Conservation (phyloP, 148 eudicot species). For the Cornus florida region DNA sequence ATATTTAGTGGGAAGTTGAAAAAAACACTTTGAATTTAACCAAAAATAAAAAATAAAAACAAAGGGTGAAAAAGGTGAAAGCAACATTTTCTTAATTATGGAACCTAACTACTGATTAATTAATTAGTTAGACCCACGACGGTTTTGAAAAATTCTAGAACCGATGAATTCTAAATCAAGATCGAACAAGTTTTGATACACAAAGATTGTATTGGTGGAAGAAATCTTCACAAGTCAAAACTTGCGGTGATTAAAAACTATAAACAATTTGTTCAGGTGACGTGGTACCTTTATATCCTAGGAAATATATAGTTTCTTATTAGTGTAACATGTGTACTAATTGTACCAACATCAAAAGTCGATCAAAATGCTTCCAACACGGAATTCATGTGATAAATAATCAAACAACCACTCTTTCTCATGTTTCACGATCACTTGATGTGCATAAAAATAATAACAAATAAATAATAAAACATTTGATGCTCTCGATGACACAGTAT, state of each 20-base stretch:
- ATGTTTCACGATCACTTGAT: no score
- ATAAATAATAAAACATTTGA: no score
- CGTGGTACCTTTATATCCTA: background rate
- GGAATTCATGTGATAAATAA: no score
- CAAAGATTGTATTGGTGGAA: background rate
- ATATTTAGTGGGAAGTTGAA: background rate
- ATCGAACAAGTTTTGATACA: background rate
- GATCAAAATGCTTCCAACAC: no score
- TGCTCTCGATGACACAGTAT: no score
- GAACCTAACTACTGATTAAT: background rate
- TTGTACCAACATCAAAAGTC: no score
- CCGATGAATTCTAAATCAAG: background rate
- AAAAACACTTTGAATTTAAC: background rate
- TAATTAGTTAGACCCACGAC: background rate
- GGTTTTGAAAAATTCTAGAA: background rate
- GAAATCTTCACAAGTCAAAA: background rate
- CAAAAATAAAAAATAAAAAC: no score
- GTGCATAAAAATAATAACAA: no score
- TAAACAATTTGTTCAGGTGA: background rate
- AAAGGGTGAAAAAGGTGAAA: background rate
- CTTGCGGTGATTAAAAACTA: background rate
- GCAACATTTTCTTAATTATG: background rate
- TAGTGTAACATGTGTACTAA: no score
- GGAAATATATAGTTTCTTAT: background rate
- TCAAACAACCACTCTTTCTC: no score